Evolutionary conservation across 2,329 filamentous ascomycete genomes (phyloP).

Genomic region (Ceratocystis lukuohia): DNA sequence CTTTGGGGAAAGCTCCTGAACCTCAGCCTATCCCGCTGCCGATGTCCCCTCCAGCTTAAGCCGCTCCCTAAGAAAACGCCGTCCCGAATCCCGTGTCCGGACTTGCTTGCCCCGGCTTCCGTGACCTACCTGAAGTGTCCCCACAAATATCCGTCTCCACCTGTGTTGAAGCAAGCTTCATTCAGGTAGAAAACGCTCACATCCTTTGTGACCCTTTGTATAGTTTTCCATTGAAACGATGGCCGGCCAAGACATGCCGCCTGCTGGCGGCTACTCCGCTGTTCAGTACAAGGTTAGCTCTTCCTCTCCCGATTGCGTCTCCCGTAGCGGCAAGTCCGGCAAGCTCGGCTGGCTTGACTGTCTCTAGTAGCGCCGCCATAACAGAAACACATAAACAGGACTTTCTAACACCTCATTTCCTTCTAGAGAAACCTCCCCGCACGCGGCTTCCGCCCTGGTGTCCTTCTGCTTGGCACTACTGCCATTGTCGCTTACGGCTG

Average conservation of each 20-base stretch:
- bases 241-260: conserved; percentile 75
- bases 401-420: background rate
- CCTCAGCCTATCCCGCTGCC: background rate
- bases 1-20: background rate
- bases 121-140: background rate
- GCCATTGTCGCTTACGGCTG: conserved; percentile 79
- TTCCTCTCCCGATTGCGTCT: no score
- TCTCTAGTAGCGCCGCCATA: background rate
- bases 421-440: conserved; percentile 76
- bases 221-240: conserved; percentile 7
- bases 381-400: background rate
- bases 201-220: no score
- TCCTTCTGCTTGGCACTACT: conserved; percentile 63
- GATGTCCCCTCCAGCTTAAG: background rate
- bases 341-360: no score
- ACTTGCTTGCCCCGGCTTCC: background rate
- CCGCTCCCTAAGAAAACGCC: background rate
- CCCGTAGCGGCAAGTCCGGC: background rate
- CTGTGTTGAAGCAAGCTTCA: background rate
- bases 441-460: conserved; percentile 73
- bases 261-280: conserved; percentile 81
- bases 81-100: background rate
- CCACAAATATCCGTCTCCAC: background rate
- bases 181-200: background rate
- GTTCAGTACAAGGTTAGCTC: conserved; percentile 82